A percentile compares a stretch with the other conserved stretches of the same genome.
phyloP scores from a whole-genome alignment of 495 filamentous ascomycete species.

The Hypoxylon intermedium region DNA sequence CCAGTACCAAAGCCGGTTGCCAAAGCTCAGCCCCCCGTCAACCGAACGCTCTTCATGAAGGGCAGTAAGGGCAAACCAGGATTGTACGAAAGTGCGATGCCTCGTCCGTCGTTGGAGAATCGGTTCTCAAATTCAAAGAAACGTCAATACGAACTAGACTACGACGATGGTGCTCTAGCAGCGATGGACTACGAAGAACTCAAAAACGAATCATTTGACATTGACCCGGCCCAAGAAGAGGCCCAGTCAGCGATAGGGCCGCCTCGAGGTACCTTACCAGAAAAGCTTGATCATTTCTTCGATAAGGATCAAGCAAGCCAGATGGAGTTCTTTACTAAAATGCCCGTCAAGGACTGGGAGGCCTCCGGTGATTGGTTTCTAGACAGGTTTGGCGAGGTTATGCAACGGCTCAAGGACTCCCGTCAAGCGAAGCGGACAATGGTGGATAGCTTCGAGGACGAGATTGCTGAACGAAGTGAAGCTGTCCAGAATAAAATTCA shows the following conservation, averaged over 20 bases:
- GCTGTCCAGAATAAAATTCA: constrained; percentile 62
- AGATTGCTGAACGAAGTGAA: constrained; percentile 61
- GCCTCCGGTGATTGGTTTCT: constrained; percentile 81
- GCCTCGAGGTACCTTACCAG: constrained; percentile 46
- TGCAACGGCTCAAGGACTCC: constrained; percentile 68
- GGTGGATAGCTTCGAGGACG: constrained; percentile 70
- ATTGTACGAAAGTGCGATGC: constrained; percentile 46
- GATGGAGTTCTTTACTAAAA: constrained; percentile 65
- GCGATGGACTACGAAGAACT: constrained; percentile 62
- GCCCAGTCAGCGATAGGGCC: constrained; percentile 38
- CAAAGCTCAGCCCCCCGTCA: constrained; percentile 36
- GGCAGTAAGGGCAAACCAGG: constrained; percentile 20
- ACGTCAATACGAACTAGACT: constrained; percentile 56
- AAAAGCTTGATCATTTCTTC: constrained; percentile 54
- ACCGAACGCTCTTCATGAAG: constrained; percentile 34
- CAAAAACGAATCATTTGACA: constrained; percentile 61
- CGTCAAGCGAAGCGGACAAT: constrained; percentile 70
- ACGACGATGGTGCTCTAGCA: constrained; percentile 59
- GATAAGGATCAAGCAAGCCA: constrained; percentile 56
- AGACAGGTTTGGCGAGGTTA: constrained; percentile 67
- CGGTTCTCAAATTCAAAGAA: constrained; percentile 43
- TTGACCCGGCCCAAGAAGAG: constrained; percentile 54
- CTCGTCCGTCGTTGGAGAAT: constrained; percentile 36
- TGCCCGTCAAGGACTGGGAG: constrained; percentile 80
- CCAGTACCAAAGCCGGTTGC: constrained; percentile 30